phyloP scores from a whole-genome alignment of 805 yeast genomes.

The Candida tallmaniae region DNA sequence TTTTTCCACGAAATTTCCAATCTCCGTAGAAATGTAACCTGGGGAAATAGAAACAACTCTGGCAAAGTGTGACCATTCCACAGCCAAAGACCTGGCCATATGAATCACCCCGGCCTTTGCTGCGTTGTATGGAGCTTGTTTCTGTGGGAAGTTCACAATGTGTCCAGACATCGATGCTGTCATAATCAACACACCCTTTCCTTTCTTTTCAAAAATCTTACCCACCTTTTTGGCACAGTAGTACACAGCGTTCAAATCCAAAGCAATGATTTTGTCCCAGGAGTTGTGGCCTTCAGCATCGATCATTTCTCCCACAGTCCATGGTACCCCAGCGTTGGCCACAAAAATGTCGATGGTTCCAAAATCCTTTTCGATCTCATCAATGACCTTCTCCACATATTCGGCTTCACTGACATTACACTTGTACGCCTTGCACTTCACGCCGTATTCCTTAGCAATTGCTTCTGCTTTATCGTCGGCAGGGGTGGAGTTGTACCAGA shows the following conservation, averaged over 20 bases:
- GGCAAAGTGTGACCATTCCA: slow-evolving; percentile 46
- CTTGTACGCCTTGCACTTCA: slow-evolving; percentile 60
- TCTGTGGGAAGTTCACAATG: slow-evolving; percentile 42
- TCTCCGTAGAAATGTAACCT: slow-evolving; percentile 40
- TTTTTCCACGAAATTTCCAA: slow-evolving; percentile 31
- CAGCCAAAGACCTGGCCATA: slow-evolving; percentile 40
- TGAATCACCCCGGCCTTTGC: slow-evolving; percentile 44
- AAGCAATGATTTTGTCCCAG: slow-evolving; percentile 34
- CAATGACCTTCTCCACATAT: slow-evolving; percentile 46
- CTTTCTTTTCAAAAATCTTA: slow-evolving; percentile 33
- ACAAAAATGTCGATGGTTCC: slow-evolving; percentile 80
- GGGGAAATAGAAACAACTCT: slow-evolving; percentile 42
- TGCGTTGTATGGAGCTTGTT: slow-evolving; percentile 45
- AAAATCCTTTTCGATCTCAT: slow-evolving; percentile 58
- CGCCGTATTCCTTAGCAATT: slow-evolving; percentile 54
- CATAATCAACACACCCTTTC: slow-evolving; percentile 39
- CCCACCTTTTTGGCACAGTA: slow-evolving; percentile 43
- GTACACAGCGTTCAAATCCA: slow-evolving; percentile 39
- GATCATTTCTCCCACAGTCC: slow-evolving; percentile 58
- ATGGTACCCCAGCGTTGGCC: slow-evolving; percentile 87
- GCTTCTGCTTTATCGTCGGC: slow-evolving; percentile 59
- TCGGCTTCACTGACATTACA: slow-evolving; percentile 50
- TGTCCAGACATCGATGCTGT: slow-evolving; percentile 48
- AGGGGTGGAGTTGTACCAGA: slow-evolving; percentile 46
- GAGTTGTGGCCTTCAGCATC: slow-evolving; percentile 31